Evolutionary conservation across 805 yeast genomes (phyloP).

Genomic region (Ogataea wickerhamii): DNA sequence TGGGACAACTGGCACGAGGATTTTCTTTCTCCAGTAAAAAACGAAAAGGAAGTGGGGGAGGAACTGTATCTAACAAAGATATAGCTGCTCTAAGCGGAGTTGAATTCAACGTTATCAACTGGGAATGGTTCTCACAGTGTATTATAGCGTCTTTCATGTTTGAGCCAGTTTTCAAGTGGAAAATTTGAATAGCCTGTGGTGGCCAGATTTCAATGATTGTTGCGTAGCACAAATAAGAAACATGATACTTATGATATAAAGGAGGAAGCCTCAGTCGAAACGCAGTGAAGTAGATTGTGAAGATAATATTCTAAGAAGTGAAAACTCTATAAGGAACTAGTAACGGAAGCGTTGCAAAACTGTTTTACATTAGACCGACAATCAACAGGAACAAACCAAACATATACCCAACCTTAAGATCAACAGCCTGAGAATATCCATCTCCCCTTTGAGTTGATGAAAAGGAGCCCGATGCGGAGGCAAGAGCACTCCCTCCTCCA

Average conservation of each 20-base stretch:
- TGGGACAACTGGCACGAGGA: conserved; percentile 2
- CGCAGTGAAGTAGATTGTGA: no score
- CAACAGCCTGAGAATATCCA: conserved; percentile 1
- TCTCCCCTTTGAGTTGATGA: conserved; percentile 4
- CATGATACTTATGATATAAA: no score
- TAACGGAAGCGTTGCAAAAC: no score
- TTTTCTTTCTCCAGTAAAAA: conserved; percentile 2
- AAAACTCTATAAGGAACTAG: no score
- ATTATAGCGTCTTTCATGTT: conserved; percentile 34
- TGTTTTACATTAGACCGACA: conserved; percentile 3
- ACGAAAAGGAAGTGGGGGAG: neutral
- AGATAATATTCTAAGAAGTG: neutral
- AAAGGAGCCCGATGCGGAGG: conserved; percentile 14
- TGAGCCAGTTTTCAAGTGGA: conserved; percentile 20
- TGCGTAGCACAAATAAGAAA: no score
- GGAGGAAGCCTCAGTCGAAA: no score
- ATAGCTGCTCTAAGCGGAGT: neutral
- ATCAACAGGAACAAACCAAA: conserved; percentile 4
- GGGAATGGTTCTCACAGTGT: conserved; percentile 71
- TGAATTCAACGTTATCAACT: conserved; percentile 38
- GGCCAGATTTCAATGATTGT: no score
- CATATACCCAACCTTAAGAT: neutral
- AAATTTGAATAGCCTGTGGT: no score
- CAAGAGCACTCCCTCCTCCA: neutral
- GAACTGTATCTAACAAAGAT: neutral